phyloP scores from a whole-genome alignment of 2,329 filamentous ascomycete species.

The Coniochaeta sp. region DNA sequence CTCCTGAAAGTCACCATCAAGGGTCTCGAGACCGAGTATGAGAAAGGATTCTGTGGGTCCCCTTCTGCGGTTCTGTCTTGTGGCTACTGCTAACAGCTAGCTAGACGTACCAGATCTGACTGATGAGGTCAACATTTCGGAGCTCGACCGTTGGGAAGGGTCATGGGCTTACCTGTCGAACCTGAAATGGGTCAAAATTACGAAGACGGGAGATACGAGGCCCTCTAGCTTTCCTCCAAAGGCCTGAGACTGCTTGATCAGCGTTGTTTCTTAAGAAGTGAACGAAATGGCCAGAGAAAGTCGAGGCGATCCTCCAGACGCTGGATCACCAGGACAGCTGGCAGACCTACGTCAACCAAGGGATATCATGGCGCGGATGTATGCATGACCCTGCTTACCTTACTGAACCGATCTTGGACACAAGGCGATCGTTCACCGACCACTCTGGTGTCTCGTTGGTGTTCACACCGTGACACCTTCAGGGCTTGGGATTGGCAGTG shows the following conservation, averaged over 20 bases:
- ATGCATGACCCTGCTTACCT: too few species aligned
- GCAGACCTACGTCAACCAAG: too few species aligned
- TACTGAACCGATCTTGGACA: too few species aligned
- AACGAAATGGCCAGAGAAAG: too few species aligned
- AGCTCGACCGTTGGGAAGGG: constrained; percentile 70
- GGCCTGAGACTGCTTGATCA: constrained; percentile 1
- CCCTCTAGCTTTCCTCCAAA: constrained; percentile 75
- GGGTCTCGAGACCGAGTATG: constrained; percentile 70
- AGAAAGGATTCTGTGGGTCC: constrained; percentile 68
- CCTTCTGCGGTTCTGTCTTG: not conserved
- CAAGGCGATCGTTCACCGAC: too few species aligned
- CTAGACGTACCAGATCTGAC: constrained; percentile 69
- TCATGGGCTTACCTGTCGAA: constrained; percentile 75
- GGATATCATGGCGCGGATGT: too few species aligned
- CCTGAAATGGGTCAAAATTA: constrained; percentile 70
- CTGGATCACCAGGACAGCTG: too few species aligned
- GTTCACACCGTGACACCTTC: too few species aligned
- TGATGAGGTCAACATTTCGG: constrained; percentile 54
- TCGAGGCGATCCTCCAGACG: too few species aligned
- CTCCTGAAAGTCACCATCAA: constrained; percentile 65
- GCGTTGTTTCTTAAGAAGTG: too few species aligned
- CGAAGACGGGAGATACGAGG: constrained; percentile 54
- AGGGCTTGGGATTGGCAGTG: too few species aligned
- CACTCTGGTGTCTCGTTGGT: too few species aligned
- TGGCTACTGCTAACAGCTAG: not conserved